Evolutionary conservation across 129 eudicot genomes (phyloP).

Genomic region (Lactuca sativa): DNA sequence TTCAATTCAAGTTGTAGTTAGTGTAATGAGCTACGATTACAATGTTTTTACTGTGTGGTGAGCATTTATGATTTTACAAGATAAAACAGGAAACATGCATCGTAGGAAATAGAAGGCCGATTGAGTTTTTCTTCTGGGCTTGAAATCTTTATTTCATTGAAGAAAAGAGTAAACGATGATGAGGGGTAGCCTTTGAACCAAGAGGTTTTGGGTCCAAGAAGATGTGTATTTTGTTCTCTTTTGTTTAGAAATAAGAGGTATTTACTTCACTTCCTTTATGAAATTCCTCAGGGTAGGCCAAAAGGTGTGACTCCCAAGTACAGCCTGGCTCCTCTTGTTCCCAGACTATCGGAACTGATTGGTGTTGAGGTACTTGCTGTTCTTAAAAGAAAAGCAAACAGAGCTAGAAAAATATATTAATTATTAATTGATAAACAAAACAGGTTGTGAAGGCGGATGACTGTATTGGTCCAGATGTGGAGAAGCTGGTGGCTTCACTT

Average conservation of each 20-base stretch:
- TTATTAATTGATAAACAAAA: conserved; percentile 8
- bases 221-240: neutral
- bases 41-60: neutral
- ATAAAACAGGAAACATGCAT: conserved; percentile 11
- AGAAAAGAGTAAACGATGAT: neutral
- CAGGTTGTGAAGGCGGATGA: conserved; percentile 76
- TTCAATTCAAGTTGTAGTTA: neutral
- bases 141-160: neutral
- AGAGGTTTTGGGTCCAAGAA: neutral
- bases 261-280: neutral
- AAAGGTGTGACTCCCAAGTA: conserved; percentile 75
- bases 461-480: conserved; percentile 67
- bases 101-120: neutral
- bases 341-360: conserved; percentile 59
- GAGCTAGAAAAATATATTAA: neutral
- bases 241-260: neutral
- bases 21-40: neutral
- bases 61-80: neutral
- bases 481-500: conserved; percentile 65
- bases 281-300: conserved; percentile 54
- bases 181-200: neutral
- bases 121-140: conserved; percentile 2
- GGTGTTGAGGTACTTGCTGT: conserved; percentile 50
- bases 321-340: conserved; percentile 64
- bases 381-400: neutral